Percentiles rank a stretch among this genome's conserved stretches.
phyloP scores from a whole-genome alignment of 371 early-diverging fungal genomes.

The Smittium culicis region DNA sequence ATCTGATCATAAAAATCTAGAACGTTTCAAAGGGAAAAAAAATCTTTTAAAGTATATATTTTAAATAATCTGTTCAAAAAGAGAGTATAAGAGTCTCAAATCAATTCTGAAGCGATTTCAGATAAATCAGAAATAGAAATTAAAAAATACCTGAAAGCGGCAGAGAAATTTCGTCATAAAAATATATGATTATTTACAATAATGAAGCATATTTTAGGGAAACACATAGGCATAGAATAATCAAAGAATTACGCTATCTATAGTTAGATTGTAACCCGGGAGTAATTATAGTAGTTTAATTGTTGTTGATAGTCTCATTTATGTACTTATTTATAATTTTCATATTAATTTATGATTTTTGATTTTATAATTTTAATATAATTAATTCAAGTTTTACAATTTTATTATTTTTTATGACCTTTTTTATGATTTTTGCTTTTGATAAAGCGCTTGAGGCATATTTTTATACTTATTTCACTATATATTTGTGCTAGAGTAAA shows the following conservation, averaged over 20 bases:
- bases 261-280: background rate
- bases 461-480: too few relatives aligned
- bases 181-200: background rate
- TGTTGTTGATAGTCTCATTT: too few relatives aligned
- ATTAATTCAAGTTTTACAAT: too few relatives aligned
- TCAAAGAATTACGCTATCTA: background rate
- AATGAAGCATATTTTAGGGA: background rate
- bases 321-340: too few relatives aligned
- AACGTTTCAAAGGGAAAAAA: conserved; percentile 6
- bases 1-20: conserved; percentile 9
- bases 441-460: too few relatives aligned
- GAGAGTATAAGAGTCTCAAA: background rate
- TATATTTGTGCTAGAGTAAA: too few relatives aligned
- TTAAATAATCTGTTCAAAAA: background rate
- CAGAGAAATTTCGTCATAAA: background rate
- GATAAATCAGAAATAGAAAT: background rate
- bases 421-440: too few relatives aligned
- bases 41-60: background rate
- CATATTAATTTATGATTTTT: too few relatives aligned
- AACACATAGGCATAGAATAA: background rate
- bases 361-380: too few relatives aligned
- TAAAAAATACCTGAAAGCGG: background rate
- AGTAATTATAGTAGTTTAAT: background rate
- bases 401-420: too few relatives aligned
- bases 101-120: background rate